Conservation (phyloP, 805 yeast genomes). For the Metschnikowia drakensbergensis region DNA sequence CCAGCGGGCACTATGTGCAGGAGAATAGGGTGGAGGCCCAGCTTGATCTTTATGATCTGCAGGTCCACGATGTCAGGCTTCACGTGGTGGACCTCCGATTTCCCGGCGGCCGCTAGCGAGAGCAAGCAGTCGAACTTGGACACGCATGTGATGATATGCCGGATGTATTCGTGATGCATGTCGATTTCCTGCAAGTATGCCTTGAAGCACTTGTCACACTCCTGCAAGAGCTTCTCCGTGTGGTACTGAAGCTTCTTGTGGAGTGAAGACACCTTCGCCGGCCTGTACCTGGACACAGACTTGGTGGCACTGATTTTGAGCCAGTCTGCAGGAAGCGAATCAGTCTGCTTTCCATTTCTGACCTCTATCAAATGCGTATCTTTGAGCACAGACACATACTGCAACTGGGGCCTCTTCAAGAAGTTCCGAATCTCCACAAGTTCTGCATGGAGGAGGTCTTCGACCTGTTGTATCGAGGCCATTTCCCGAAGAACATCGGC, state of each 20-base stretch:
- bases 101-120: constrained; percentile 12
- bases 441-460: constrained; percentile 48
- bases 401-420: constrained; percentile 54
- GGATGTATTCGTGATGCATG: constrained; percentile 28
- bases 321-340: constrained; percentile 70
- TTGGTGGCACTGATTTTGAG: constrained; percentile 67
- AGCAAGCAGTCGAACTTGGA: constrained; percentile 18
- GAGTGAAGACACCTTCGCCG: constrained; percentile 53
- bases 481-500: constrained; percentile 36
- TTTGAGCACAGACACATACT: constrained; percentile 53
- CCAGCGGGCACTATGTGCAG: constrained; percentile 41
- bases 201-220: constrained; percentile 46
- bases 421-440: constrained; percentile 42
- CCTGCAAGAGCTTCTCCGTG: constrained; percentile 47
- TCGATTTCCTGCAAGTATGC: constrained; percentile 37
- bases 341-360: constrained; percentile 50
- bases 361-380: constrained; percentile 78
- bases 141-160: constrained; percentile 12
- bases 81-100: constrained; percentile 1
- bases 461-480: constrained; percentile 41
- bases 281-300: constrained; percentile 65
- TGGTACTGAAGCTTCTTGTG: constrained; percentile 56
- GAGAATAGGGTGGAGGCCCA: constrained; percentile 66
- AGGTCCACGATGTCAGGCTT: constrained; percentile 35
- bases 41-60: constrained; percentile 43